Conservation (phyloP, 2,329 filamentous ascomycete genomes). For the Chalara sp. region DNA sequence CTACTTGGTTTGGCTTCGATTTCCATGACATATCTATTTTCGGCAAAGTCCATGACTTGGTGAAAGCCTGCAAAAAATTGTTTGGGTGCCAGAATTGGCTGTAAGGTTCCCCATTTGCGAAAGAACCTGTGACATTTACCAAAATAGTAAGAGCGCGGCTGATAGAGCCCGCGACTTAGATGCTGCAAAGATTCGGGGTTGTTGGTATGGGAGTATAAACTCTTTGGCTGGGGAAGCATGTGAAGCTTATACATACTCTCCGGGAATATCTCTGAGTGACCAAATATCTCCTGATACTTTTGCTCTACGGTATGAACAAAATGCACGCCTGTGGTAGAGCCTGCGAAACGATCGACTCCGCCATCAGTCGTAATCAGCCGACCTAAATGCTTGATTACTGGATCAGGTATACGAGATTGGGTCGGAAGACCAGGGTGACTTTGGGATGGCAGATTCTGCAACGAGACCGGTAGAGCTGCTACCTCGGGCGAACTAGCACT, state of each 20-base stretch:
- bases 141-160: not conserved
- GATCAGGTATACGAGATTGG: not conserved
- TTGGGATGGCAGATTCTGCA: not conserved
- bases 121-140: not conserved
- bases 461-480: not conserved
- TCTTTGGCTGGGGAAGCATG: not conserved
- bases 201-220: not conserved
- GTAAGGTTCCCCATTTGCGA: not conserved
- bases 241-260: not conserved
- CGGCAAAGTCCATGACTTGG: not conserved
- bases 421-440: not conserved
- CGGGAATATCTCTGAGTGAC: not conserved
- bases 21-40: not conserved
- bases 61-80: not conserved
- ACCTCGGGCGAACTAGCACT: too few relatives aligned
- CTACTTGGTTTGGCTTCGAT: not conserved
- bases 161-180: not conserved
- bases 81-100: not conserved
- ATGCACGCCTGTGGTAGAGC: not conserved
- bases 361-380: not conserved
- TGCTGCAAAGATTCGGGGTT: not conserved
- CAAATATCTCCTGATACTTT: not conserved
- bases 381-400: not conserved
- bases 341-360: not conserved
- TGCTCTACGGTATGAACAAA: not conserved